These are phyloP conservation scores for Entomortierella beljakovae DNA, from an alignment of 192 early-diverging fungal genomes.

Conservation along the genomic window DNA sequence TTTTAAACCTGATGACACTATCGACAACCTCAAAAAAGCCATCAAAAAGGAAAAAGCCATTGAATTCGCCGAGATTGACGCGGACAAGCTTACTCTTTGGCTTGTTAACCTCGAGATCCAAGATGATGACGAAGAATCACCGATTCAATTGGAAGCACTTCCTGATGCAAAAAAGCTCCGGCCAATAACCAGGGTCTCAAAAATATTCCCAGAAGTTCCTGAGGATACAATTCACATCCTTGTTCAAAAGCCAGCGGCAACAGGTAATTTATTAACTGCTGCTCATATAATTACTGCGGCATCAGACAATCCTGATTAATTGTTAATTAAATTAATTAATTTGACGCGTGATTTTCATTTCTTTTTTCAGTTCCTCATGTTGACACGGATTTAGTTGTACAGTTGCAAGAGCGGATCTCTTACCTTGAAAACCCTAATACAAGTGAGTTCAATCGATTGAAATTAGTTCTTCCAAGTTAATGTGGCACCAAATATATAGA, in stretches of 20 bases:
- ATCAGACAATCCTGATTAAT: too few relatives aligned
- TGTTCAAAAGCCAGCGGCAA: background rate
- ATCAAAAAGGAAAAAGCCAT: background rate
- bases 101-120: background rate
- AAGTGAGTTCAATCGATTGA: too few relatives aligned
- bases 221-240: conserved; percentile 1
- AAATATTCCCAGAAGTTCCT: background rate
- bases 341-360: too few relatives aligned
- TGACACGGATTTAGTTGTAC: too few relatives aligned
- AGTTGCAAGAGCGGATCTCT: too few relatives aligned
- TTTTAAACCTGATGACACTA: background rate
- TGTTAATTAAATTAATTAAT: too few relatives aligned
- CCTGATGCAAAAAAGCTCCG: background rate
- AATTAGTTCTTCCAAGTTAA: too few relatives aligned
- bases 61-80: background rate
- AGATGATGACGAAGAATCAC: background rate
- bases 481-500: too few relatives aligned
- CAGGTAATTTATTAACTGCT: too few relatives aligned
- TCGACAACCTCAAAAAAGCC: conserved; percentile 3
- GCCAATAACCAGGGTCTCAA: background rate
- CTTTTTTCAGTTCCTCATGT: too few relatives aligned
- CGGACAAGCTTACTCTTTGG: background rate
- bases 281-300: too few relatives aligned
- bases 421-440: too few relatives aligned
- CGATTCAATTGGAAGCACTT: background rate